Percentiles rank a stretch among this genome's conserved stretches.
Conservation (phyloP, 2,329 filamentous ascomycete genomes). For the Fusarium longipes region DNA sequence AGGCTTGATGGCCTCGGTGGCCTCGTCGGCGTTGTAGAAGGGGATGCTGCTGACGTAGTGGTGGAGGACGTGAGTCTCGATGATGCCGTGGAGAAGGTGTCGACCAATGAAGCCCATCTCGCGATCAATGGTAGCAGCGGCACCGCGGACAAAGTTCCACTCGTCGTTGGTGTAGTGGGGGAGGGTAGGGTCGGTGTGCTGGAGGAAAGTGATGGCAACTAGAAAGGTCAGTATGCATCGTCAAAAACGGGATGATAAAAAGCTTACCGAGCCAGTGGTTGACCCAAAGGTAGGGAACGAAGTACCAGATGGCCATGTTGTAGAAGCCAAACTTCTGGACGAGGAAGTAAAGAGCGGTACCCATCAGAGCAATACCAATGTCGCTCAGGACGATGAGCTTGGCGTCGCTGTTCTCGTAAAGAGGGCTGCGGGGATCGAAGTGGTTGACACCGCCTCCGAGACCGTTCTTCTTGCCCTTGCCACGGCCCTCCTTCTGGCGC, state of each 20-base stretch:
- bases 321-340: conserved; percentile 82
- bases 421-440: conserved; percentile 86
- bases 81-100: conserved; percentile 90
- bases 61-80: conserved; percentile 97
- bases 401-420: conserved; percentile 93
- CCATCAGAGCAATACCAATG: conserved; percentile 76
- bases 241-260: not conserved
- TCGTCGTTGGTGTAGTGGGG: conserved; percentile 88
- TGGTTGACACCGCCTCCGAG: conserved; percentile 87
- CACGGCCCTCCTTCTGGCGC: conserved; percentile 90
- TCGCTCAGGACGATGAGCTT: conserved; percentile 89
- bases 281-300: conserved; percentile 94
- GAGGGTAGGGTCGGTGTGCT: conserved; percentile 94
- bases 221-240: conserved; percentile 43
- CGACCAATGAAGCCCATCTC: conserved; percentile 97
- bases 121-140: conserved; percentile 94
- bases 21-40: conserved; percentile 96
- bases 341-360: conserved; percentile 72
- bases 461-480: conserved; percentile 91
- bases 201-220: conserved; percentile 97
- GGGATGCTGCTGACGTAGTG: conserved; percentile 97
- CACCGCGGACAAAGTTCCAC: conserved; percentile 95
- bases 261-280: conserved; percentile 97
- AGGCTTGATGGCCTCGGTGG: conserved; percentile 90
- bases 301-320: conserved; percentile 95